Base-by-base conservation (phyloP, 2,329 filamentous ascomycete genomes). In the Penicillium paneum region DNA sequence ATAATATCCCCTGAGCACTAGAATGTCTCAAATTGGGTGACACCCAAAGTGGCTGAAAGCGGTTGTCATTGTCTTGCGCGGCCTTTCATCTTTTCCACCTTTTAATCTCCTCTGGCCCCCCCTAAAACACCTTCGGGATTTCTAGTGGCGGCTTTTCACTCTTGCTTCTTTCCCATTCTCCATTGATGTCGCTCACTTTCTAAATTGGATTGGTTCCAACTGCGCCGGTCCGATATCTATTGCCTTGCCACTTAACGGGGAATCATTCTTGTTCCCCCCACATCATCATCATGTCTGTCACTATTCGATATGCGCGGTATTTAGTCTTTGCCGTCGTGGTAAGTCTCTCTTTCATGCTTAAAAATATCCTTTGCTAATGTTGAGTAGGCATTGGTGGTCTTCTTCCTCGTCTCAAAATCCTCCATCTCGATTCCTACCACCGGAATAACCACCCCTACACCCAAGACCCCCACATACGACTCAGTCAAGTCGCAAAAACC, bases 261-360 rank as follows among this genome's bases (percentile, higher is more conserved):
- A 50, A 41, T 45, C 28, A 35, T 43, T 36, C 52, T 31, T 43
- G 15, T 44, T 54, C 35, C 57, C 43, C 45, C 57, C 49, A 39
- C 57, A 40, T 45, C 56, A 43, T 52, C 54, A 55, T 53, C 44
- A 62, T 65, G 59, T 61, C 58, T 44, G 29, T 61, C 55, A 54
- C 57, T 21, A 65, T 64, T 44, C 67, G 71, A 61, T 76, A 76
- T 64, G 68, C 84, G 62, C 82, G 84, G 65, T 86, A 86, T 70
- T 78, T 96, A 72, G 81, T 94, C 70, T 85, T 96, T 69, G 89
- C 91, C 56, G 82, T 91, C 69, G 87, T 96, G 70, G 92, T 96
- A 83, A 70, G 88, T 81, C 21, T 13, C 28, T n/a, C 5, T 21
- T 26, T 8, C 19, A 32, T 15, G 1, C 31, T 17, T 19, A 38